These are phyloP conservation scores for Mesembryanthemum crystallinum DNA, from an alignment of 148 eudicot species.

Conservation along the genomic window DNA sequence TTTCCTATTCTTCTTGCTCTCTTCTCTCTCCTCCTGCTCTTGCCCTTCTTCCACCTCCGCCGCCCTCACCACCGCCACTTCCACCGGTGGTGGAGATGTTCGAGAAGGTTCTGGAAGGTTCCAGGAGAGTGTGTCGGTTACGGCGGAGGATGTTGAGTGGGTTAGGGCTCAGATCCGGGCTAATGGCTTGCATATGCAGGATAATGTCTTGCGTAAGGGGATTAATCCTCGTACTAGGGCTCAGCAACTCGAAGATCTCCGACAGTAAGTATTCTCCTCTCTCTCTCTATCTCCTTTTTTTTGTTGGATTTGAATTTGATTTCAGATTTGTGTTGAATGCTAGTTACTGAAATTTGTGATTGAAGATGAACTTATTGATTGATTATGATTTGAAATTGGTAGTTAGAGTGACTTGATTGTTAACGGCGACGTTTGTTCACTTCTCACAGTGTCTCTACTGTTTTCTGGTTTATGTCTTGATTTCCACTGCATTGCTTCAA, in stretches of 20 bases:
- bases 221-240: conserved; percentile 93
- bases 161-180: conserved; percentile 61
- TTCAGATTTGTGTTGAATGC: not conserved
- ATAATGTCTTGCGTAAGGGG: conserved; percentile 83
- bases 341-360: not conserved
- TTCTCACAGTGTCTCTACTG: not conserved
- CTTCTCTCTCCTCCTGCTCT: conserved; percentile 50
- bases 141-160: conserved; percentile 70
- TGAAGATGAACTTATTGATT: not conserved
- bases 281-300: not conserved
- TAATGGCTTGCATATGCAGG: conserved; percentile 87
- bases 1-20: conserved; percentile 61
- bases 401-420: not conserved
- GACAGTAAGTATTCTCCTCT: conserved; percentile 35
- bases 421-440: not conserved
- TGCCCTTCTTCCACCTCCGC: conserved; percentile 30
- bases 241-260: conserved; percentile 82
- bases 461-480: not conserved
- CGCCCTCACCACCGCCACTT: not conserved
- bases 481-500: not conserved
- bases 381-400: not conserved
- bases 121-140: conserved; percentile 36
- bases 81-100: not conserved
- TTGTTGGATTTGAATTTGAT: not conserved
- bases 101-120: conserved; percentile 14